Evolutionary conservation across 768 basidiomycete species (phyloP).

Genomic region (Pholiota conissans): DNA sequence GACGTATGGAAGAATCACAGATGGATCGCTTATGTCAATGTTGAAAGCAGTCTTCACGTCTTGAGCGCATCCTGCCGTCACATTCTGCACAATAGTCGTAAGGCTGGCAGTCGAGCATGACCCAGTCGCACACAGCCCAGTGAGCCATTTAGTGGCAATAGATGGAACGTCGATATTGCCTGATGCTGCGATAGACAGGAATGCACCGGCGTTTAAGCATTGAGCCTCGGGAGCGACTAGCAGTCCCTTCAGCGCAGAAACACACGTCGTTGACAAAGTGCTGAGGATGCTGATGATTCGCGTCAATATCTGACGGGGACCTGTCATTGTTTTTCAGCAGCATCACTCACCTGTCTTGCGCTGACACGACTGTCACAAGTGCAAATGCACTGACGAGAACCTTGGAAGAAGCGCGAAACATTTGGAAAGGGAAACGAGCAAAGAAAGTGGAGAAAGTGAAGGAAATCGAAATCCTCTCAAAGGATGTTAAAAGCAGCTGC

Average conservation of each 20-base stretch:
- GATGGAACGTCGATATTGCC: constrained; percentile 39
- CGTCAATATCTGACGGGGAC: background rate
- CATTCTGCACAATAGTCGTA: constrained; percentile 46
- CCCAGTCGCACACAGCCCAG: constrained; percentile 46
- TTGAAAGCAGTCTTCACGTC: constrained; percentile 31
- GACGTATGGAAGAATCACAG: constrained; percentile 24
- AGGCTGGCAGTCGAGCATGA: constrained; percentile 62
- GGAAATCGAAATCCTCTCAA: background rate
- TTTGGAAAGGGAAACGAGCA: background rate
- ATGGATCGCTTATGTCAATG: constrained; percentile 13
- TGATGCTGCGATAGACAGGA: constrained; percentile 23
- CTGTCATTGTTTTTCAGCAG: background rate
- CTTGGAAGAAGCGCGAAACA: constrained; percentile 3
- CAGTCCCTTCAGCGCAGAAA: constrained; percentile 8
- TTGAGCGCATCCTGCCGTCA: constrained; percentile 43
- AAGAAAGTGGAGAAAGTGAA: background rate
- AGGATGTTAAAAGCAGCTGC: background rate
- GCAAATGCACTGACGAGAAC: background rate
- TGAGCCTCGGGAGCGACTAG: constrained; percentile 22
- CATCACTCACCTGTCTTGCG: background rate
- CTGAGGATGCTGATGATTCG: constrained; percentile 1
- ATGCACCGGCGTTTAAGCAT: constrained; percentile 39
- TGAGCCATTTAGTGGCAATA: constrained; percentile 58
- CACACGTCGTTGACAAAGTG: constrained; percentile 11
- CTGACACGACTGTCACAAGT: constrained; percentile 1